Percentiles rank a stretch among this genome's conserved stretches.
phyloP scores from a whole-genome alignment of 2,329 filamentous ascomycete species.

The Alternaria postmessia region DNA sequence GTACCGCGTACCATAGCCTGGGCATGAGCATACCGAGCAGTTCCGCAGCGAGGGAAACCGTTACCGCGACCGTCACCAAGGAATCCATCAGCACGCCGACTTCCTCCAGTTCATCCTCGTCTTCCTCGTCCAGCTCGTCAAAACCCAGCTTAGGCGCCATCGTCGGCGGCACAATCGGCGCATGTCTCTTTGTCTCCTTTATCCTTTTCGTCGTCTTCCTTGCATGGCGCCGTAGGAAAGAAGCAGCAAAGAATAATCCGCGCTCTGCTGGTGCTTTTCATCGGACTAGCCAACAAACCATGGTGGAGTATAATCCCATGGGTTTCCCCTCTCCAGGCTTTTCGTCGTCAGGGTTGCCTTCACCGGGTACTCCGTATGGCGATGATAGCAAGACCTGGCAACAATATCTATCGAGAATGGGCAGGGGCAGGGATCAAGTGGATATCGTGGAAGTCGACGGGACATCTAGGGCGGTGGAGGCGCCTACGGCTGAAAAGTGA shows the following conservation, averaged over 20 bases:
- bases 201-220: conserved; percentile 34
- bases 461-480: conserved; percentile 16
- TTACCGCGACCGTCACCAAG: conserved; percentile 15
- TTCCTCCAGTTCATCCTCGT: background rate
- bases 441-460: conserved; percentile 25
- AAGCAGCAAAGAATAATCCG: background rate
- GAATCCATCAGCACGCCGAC: background rate
- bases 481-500: conserved; percentile 5
- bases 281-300: background rate
- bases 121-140: conserved; percentile 1
- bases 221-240: conserved; percentile 27
- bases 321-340: conserved; percentile 12
- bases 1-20: conserved; percentile 24
- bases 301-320: conserved; percentile 20
- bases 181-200: conserved; percentile 34
- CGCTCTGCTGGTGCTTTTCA: background rate
- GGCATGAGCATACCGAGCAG: conserved; percentile 1
- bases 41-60: conserved; percentile 1
- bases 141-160: conserved; percentile 39
- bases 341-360: background rate
- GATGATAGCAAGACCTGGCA: conserved; percentile 17
- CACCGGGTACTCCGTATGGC: background rate
- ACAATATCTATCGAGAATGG: conserved; percentile 17
- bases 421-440: background rate
- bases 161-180: conserved; percentile 45